Percentiles rank a stretch among this genome's conserved stretches.
Conservation (phyloP, 306 rosid species). For the Castanopsis chinensis region DNA sequence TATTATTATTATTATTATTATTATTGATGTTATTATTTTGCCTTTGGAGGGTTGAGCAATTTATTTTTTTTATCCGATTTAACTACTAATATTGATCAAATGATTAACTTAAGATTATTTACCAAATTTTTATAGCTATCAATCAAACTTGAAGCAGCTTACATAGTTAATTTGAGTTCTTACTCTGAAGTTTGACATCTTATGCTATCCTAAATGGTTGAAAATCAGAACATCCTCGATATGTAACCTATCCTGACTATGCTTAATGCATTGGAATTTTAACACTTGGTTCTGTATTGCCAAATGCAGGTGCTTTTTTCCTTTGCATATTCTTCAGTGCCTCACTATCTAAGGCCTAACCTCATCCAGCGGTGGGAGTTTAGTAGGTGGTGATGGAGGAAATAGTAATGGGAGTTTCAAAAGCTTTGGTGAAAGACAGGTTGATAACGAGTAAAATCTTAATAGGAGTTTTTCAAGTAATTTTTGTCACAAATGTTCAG, state of each 20-base stretch:
- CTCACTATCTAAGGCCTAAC: slow-evolving; percentile 77
- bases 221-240: background rate
- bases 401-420: slow-evolving; percentile 84
- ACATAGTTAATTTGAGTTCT: background rate
- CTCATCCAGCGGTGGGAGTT: slow-evolving; percentile 78
- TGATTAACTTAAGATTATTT: too few species aligned
- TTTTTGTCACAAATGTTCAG: slow-evolving; percentile 10
- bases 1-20: too few species aligned
- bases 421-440: slow-evolving; percentile 94
- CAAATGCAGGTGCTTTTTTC: slow-evolving; percentile 27
- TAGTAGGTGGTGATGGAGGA: slow-evolving; percentile 67
- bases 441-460: slow-evolving; percentile 14
- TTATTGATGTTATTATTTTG: too few species aligned
- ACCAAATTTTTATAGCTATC: too few species aligned
- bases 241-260: background rate
- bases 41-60: too few species aligned
- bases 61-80: too few species aligned
- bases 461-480: background rate
- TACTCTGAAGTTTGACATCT: background rate
- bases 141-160: too few species aligned
- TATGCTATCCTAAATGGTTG: background rate
- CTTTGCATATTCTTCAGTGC: slow-evolving; percentile 77
- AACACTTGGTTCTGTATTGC: slow-evolving; percentile 11
- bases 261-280: background rate
- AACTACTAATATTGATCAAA: too few species aligned